Percentiles rank a stretch among this genome's conserved stretches.
Evolutionary conservation across 495 filamentous ascomycete genomes (phyloP).

Genomic region (Penicillium lividum): DNA sequence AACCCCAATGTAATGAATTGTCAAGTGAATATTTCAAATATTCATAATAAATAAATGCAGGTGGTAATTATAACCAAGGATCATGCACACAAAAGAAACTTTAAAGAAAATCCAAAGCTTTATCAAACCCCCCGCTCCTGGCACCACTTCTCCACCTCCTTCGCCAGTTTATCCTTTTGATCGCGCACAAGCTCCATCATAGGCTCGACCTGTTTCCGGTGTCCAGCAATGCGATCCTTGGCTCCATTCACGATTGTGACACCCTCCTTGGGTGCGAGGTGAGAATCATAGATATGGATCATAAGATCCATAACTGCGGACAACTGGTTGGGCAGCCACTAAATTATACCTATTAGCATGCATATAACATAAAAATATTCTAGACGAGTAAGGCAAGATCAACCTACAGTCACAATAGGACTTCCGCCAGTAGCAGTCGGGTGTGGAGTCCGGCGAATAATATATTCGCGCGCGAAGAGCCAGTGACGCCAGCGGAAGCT

Average conservation of each 20-base stretch:
- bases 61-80: not conserved
- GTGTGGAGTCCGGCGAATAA: slow-evolving; percentile 77
- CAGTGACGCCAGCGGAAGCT: slow-evolving; percentile 94
- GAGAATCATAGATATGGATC: slow-evolving; percentile 56
- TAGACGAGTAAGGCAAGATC: not conserved
- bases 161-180: slow-evolving; percentile 68
- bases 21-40: no score
- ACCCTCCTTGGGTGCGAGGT: slow-evolving; percentile 47
- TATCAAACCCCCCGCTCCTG: slow-evolving; percentile 60
- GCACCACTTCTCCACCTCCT: slow-evolving; percentile 82
- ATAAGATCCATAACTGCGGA: slow-evolving; percentile 76
- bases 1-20: no score
- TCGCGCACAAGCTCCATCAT: slow-evolving; percentile 72
- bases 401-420: slow-evolving; percentile 77
- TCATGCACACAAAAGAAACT: not conserved
- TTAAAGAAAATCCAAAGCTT: not conserved
- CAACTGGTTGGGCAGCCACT: slow-evolving; percentile 87
- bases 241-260: slow-evolving; percentile 24
- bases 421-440: slow-evolving; percentile 89
- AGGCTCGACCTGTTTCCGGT: slow-evolving; percentile 49
- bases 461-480: slow-evolving; percentile 94
- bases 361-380: no score
- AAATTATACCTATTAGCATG: slow-evolving; percentile 4
- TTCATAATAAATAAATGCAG: no score
- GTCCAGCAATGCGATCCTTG: slow-evolving; percentile 32